phyloP scores from a whole-genome alignment of 2,329 filamentous ascomycete species.

The Alternaria arborescens region DNA sequence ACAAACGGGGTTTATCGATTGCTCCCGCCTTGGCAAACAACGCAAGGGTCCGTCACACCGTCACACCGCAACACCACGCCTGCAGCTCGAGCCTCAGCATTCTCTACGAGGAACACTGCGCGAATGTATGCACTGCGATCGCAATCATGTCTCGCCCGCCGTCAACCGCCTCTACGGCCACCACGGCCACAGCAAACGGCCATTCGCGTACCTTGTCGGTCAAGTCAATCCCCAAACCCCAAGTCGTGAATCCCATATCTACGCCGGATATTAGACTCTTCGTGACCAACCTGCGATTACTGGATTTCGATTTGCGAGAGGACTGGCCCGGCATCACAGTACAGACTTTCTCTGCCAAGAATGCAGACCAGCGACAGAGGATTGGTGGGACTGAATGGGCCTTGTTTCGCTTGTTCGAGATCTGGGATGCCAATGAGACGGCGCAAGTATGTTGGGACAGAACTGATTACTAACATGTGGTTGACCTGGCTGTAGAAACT shows the following conservation, averaged over 20 bases:
- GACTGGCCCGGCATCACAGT: constrained; percentile 83
- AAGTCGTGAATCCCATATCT: constrained; percentile 31
- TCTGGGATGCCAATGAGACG: constrained; percentile 83
- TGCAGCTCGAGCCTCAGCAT: constrained; percentile 1
- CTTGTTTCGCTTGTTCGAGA: constrained; percentile 82
- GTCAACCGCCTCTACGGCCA: constrained; percentile 33
- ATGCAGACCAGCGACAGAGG: constrained; percentile 82
- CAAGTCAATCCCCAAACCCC: constrained; percentile 43
- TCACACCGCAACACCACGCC: constrained; percentile 22
- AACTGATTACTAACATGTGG: background rate
- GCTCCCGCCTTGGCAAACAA: constrained; percentile 27
- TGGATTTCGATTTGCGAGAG: constrained; percentile 76
- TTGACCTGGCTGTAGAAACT: constrained; percentile 69
- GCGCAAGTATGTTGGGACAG: constrained; percentile 64
- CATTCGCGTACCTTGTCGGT: constrained; percentile 40
- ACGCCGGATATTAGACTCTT: constrained; percentile 64
- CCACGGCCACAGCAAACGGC: constrained; percentile 28
- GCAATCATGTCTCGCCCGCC: constrained; percentile 40
- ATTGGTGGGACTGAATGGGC: constrained; percentile 88
- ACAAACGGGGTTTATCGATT: constrained; percentile 30
- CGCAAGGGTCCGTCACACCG: constrained; percentile 20
- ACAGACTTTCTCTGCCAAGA: constrained; percentile 73
- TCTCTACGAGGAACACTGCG: background rate
- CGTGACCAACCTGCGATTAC: constrained; percentile 81
- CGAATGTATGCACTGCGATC: constrained; percentile 3